Conservation (phyloP, 2,329 filamentous ascomycete genomes). For the Cladophialophora immunda region DNA sequence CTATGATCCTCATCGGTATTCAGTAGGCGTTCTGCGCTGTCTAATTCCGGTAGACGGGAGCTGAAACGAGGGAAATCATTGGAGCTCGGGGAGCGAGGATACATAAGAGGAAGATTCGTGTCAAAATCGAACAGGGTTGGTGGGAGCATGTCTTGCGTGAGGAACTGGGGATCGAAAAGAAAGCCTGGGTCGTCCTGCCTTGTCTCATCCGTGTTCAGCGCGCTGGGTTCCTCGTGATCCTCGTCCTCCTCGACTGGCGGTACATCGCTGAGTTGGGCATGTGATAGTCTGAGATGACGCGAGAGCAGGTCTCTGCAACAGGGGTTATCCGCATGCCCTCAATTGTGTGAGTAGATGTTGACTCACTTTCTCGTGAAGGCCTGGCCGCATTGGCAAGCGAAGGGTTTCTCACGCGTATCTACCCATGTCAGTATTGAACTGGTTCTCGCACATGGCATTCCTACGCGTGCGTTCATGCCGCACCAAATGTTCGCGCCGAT, state of each 20-base stretch:
- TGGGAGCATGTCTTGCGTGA: conserved; percentile 61
- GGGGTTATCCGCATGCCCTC: background rate
- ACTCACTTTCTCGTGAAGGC: conserved; percentile 46
- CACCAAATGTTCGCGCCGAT: conserved; percentile 45
- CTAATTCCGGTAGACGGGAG: conserved; percentile 18
- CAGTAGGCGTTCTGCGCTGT: background rate
- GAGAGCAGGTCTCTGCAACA: conserved; percentile 34
- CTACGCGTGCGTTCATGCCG: conserved; percentile 44
- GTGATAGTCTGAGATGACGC: conserved; percentile 33
- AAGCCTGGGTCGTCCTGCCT: conserved; percentile 7
- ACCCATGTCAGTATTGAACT: conserved; percentile 19
- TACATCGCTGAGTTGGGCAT: conserved; percentile 6
- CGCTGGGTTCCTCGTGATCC: background rate
- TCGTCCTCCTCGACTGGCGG: background rate
- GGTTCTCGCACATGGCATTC: conserved; percentile 20
- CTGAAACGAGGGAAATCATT: conserved; percentile 23
- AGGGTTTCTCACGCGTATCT: conserved; percentile 49
- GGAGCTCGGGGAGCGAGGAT: background rate
- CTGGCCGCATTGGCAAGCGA: conserved; percentile 45
- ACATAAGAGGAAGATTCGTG: conserved; percentile 60
- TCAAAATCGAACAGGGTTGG: conserved; percentile 66
- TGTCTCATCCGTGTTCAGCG: background rate
- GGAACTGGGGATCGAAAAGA: conserved; percentile 41
- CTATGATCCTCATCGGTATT: conserved; percentile 21
- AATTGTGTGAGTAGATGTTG: background rate